These are phyloP conservation scores for Haberlea rhodopensis DNA, from an alignment of 257 asterid genomes.

Conservation along the genomic window DNA sequence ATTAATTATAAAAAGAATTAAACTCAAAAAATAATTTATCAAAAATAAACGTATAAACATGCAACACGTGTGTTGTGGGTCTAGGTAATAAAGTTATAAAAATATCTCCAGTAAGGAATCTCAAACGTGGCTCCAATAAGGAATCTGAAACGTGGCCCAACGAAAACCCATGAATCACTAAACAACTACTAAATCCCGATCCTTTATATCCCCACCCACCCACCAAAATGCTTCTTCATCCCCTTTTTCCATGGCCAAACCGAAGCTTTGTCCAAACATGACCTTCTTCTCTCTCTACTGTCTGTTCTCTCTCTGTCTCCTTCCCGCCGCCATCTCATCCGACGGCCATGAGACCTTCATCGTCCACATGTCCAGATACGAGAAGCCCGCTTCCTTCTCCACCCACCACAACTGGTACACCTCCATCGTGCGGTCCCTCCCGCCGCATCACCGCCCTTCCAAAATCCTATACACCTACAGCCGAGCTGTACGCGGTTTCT, in stretches of 20 bases:
- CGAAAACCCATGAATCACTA: conserved; percentile 15
- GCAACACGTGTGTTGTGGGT: too few relatives aligned
- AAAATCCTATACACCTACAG: conserved; percentile 66
- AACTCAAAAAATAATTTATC: too few relatives aligned
- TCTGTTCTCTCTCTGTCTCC: conserved; percentile 27
- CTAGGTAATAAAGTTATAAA: neutral
- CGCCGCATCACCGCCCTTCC: conserved; percentile 49
- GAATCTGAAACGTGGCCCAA: conserved; percentile 32
- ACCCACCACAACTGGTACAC: conserved; percentile 77
- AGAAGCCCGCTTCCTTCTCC: conserved; percentile 60
- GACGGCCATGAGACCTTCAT: conserved; percentile 62
- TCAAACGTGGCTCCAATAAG: too few relatives aligned
- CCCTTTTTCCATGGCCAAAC: conserved; percentile 21
- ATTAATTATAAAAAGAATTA: too few relatives aligned
- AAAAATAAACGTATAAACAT: too few relatives aligned
- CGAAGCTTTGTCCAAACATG: conserved; percentile 31
- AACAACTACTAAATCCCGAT: conserved; percentile 25
- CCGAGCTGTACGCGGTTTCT: conserved; percentile 67
- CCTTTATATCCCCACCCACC: conserved; percentile 3
- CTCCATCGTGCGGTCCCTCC: conserved; percentile 60
- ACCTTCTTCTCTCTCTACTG: conserved; percentile 31
- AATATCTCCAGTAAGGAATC: too few relatives aligned
- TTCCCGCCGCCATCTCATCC: conserved; percentile 34
- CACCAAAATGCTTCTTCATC: neutral
- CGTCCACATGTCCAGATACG: conserved; percentile 63